Conservation (phyloP, 2,329 filamentous ascomycete species). For the Hypoxylon sp. region DNA sequence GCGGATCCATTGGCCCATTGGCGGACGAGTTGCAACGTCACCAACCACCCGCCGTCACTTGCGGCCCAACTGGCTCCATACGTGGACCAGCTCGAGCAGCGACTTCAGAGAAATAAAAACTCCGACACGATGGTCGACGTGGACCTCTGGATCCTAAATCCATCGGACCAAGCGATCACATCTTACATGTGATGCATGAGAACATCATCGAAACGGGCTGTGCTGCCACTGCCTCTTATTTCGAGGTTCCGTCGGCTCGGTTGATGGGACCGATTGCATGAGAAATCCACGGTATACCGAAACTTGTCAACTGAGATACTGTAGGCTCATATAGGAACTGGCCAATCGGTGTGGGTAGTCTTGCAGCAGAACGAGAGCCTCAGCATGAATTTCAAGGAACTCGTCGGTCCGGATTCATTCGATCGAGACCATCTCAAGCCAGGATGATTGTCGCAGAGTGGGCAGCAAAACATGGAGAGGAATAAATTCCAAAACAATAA, state of each 20-base stretch:
- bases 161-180: constrained; percentile 25
- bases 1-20: constrained; percentile 41
- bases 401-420: not conserved
- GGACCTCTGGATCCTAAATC: constrained; percentile 30
- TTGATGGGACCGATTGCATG: constrained; percentile 1
- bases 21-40: constrained; percentile 43
- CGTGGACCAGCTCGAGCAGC: constrained; percentile 26
- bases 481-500: constrained; percentile 8
- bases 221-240: constrained; percentile 8
- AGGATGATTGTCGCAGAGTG: constrained; percentile 6
- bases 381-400: not conserved
- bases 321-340: not conserved
- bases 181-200: constrained; percentile 25
- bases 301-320: not conserved
- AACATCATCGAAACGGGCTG: constrained; percentile 11
- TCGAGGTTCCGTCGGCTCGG: constrained; percentile 5
- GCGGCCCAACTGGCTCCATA: constrained; percentile 42
- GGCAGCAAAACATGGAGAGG: constrained; percentile 7
- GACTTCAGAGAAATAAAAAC: constrained; percentile 25
- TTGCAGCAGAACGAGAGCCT: not conserved
- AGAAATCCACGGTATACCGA: constrained; percentile 6
- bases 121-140: constrained; percentile 38
- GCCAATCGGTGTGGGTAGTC: not conserved
- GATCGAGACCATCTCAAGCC: not conserved
- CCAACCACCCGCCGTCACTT: constrained; percentile 33